Conservation (phyloP, 106 monocot species). For the Gastrodia elata region DNA sequence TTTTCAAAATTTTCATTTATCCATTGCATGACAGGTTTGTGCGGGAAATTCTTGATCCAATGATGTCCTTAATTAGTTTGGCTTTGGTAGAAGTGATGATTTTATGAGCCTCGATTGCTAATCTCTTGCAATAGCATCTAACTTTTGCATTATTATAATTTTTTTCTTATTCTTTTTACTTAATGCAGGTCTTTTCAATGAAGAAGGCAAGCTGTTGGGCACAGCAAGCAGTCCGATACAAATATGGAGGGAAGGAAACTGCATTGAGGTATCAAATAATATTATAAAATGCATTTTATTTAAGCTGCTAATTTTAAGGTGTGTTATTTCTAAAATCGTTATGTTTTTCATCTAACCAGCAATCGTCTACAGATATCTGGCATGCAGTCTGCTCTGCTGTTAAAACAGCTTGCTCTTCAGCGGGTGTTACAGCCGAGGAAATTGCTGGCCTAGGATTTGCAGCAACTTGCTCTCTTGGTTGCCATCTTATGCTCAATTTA, state of each 20-base stretch:
- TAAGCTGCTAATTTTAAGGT: neutral
- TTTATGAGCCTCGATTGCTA: neutral
- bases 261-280: slow-evolving; percentile 58
- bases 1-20: neutral
- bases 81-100: neutral
- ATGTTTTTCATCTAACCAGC: slow-evolving; percentile 41
- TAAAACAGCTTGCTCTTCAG: slow-evolving; percentile 59
- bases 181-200: slow-evolving; percentile 67
- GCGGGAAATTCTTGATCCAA: neutral
- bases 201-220: slow-evolving; percentile 56
- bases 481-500: slow-evolving; percentile 9
- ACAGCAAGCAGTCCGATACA: slow-evolving; percentile 90
- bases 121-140: neutral
- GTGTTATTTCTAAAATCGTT: neutral
- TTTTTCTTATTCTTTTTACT: neutral
- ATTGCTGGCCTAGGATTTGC: slow-evolving; percentile 83
- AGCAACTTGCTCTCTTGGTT: slow-evolving; percentile 96
- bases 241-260: slow-evolving; percentile 87
- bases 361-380: slow-evolving; percentile 99
- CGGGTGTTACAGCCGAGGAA: slow-evolving; percentile 40
- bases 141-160: neutral
- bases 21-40: neutral
- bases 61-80: neutral
- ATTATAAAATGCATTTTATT: neutral
- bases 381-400: slow-evolving; percentile 88